Conservation (phyloP, 2,329 filamentous ascomycete genomes). For the Tolypocladium paradoxum region DNA sequence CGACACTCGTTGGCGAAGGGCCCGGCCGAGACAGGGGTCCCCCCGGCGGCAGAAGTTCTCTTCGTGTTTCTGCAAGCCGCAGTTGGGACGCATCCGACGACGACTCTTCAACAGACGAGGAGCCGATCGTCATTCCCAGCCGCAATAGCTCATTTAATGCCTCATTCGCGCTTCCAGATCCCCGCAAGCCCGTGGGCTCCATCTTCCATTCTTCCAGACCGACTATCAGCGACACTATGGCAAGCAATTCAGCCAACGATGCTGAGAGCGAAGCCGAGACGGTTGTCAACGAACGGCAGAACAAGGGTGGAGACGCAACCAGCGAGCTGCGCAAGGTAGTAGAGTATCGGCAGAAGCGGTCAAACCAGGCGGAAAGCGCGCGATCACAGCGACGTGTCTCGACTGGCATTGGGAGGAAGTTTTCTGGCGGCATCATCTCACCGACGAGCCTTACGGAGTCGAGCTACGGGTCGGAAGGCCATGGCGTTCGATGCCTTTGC, state of each 20-base stretch:
- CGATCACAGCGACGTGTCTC: conserved; percentile 23
- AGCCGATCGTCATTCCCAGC: conserved; percentile 54
- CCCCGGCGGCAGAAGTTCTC: conserved; percentile 17
- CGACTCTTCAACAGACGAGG: conserved; percentile 51
- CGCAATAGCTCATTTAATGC: conserved; percentile 39
- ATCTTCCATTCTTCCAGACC: conserved; percentile 36
- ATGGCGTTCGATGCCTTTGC: conserved; percentile 47
- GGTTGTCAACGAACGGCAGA: conserved; percentile 34
- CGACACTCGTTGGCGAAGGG: conserved; percentile 30
- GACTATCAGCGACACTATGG: conserved; percentile 39
- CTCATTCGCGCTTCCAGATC: conserved; percentile 48
- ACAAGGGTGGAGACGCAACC: conserved; percentile 42
- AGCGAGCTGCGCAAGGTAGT: conserved; percentile 50
- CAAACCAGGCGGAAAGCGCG: conserved; percentile 17
- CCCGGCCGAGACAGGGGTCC: conserved; percentile 13
- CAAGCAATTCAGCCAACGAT: conserved; percentile 28
- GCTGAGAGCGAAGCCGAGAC: conserved; percentile 51
- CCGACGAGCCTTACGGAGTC: conserved; percentile 40
- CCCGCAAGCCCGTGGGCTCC: conserved; percentile 36
- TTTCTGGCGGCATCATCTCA: conserved; percentile 32
- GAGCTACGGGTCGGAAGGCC: conserved; percentile 29
- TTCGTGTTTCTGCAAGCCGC: conserved; percentile 16
- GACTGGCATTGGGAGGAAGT: conserved; percentile 19
- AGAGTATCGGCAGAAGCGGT: conserved; percentile 36
- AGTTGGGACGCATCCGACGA: conserved; percentile 39